These are phyloP conservation scores for Volvariella surrecta DNA, from an alignment of 1,284 basidiomycete genomes.

Conservation along the genomic window DNA sequence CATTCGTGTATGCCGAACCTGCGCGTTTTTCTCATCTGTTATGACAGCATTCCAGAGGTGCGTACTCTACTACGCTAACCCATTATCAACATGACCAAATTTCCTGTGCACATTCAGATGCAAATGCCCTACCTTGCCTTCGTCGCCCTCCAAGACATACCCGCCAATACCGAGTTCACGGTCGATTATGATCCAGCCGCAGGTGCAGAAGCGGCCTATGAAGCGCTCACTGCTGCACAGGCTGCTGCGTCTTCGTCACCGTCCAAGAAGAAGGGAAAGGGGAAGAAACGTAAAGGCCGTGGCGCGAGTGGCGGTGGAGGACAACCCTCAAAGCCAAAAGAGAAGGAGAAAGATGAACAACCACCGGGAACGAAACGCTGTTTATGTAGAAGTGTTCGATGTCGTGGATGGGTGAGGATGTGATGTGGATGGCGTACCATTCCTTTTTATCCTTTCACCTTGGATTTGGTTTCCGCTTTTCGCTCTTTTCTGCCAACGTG, in stretches of 20 bases:
- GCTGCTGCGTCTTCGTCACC: no score
- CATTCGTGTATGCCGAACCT: slow-evolving; percentile 61
- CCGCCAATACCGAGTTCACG: slow-evolving; percentile 44
- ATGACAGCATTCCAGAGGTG: slow-evolving; percentile 50
- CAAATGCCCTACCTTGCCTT: slow-evolving; percentile 56
- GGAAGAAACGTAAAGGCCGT: no score
- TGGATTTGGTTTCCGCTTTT: no score
- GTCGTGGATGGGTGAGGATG: neutral
- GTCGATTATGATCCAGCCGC: slow-evolving; percentile 51
- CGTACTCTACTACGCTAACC: slow-evolving; percentile 10
- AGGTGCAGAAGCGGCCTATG: neutral
- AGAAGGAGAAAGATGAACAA: neutral
- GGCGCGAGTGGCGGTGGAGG: no score
- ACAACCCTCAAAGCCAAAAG: neutral
- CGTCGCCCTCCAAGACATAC: slow-evolving; percentile 38
- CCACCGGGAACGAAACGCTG: neutral
- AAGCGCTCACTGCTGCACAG: no score
- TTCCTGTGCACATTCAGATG: slow-evolving; percentile 28
- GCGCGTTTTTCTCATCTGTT: slow-evolving; percentile 46
- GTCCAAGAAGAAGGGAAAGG: no score
- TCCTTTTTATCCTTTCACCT: no score
- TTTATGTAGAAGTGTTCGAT: neutral
- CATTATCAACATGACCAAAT: neutral
- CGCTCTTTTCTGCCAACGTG: no score
- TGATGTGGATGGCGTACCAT: no score